Evolutionary conservation across 352 stramenopile species (phyloP), one percentile per base, ranked within the genome.

Genomic region (Phytopythium aichiense): DNA sequence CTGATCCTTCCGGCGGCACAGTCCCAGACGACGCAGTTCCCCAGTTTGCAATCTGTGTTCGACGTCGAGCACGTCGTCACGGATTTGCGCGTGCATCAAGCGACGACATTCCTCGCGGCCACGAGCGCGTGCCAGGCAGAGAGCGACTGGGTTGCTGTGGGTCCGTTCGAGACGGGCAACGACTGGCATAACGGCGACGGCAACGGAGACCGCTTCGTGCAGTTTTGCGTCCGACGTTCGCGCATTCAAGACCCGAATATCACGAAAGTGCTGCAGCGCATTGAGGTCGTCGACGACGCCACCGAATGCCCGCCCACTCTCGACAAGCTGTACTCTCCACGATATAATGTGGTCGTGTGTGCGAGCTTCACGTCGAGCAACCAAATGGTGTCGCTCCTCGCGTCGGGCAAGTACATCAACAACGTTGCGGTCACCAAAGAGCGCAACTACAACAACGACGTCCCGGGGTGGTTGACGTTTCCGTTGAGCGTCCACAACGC

Each of bases 401-500:
- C 46, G 22, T 52, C 46, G 12, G 46, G 46, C 15, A 23, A 5
- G 12, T 52, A 52, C 23, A 33, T 52, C 46, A 52, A 7, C 46
- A 35, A 52, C 46, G n/a, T 52, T 23, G 46, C 23, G 13, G 46
- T 52, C 46, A 35, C 46, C 23, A 52, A 52, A 25, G 46, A 52
- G 23, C 46, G 46, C 46, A 52, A 52, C 46, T 52, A 52, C 46
- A 52, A 52, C 46, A 52, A 52, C 11, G 11, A 35, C 5, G 46
- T n/a, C 4, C 46, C 46, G 4, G 46, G 46, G 7, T 52, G 46
- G 46, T 0, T n/a, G 46, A 52, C 46, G 12, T 11, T 52, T 5
- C 22, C 46, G 23, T 33, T 12, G 9, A 52, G 46, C 23, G 46
- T 52, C 23, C 46, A 52, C 13, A 23, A 3, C 2, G 7, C 46